Evolutionary conservation across 106 monocot genomes (phyloP).

Genomic region (Dendrobium huoshanense): DNA sequence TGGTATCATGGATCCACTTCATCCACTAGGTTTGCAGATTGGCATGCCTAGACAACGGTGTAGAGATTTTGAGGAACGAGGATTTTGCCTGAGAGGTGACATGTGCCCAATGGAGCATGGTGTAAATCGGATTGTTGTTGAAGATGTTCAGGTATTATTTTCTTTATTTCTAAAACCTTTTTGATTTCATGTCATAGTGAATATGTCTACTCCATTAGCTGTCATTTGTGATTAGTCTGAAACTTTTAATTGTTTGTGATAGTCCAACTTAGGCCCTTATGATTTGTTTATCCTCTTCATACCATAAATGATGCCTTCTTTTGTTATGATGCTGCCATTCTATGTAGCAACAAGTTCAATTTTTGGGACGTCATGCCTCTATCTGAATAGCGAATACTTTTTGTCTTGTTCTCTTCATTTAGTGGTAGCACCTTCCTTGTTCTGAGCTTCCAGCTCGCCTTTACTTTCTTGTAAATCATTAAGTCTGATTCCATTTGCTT

Average conservation of each 20-base stretch:
- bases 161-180: slow-evolving; percentile 1
- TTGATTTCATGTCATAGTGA: background rate
- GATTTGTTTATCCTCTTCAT: background rate
- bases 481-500: background rate
- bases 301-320: background rate
- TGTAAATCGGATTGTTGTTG: slow-evolving; percentile 92
- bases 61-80: slow-evolving; percentile 95
- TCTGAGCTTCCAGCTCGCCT: background rate
- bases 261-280: background rate
- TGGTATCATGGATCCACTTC: slow-evolving; percentile 76
- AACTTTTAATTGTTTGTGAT: background rate
- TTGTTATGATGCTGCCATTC: background rate
- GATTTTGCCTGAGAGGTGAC: slow-evolving; percentile 95
- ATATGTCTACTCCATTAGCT: background rate
- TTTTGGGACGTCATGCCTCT: background rate
- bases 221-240: background rate
- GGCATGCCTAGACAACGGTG: slow-evolving; percentile 83
- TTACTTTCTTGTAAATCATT: slow-evolving; percentile 3
- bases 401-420: background rate
- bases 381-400: background rate
- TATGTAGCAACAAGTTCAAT: background rate
- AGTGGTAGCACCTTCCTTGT: background rate
- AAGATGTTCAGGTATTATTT: slow-evolving; percentile 87
- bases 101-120: slow-evolving; percentile 99
- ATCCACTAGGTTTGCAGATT: slow-evolving; percentile 66